A percentile compares a stretch with the other conserved stretches of the same genome.
phyloP scores from a whole-genome alignment of 192 early-diverging fungal species.

The Rhizophlyctis rosea region DNA sequence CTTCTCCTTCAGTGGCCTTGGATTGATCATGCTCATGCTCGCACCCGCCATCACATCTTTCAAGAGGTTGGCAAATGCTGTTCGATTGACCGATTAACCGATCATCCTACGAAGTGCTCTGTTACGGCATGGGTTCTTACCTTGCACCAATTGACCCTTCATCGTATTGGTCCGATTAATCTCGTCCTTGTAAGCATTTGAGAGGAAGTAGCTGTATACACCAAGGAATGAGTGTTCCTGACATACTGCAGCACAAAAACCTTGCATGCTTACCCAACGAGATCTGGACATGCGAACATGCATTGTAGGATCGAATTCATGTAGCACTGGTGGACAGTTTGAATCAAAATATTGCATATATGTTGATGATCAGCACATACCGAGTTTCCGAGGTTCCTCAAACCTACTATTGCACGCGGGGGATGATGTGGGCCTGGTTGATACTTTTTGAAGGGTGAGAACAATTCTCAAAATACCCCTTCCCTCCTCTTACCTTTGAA shows the following conservation, averaged over 20 bases:
- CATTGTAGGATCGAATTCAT: conserved; percentile 61
- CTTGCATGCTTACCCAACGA: conserved; percentile 36
- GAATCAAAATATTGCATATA: conserved; percentile 3
- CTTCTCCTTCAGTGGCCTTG: conserved; percentile 68
- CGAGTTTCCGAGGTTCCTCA: conserved; percentile 51
- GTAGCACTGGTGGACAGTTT: conserved; percentile 41
- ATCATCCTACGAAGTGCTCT: too few relatives aligned
- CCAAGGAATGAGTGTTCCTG: neutral
- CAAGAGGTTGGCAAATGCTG: conserved; percentile 35
- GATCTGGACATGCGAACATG: conserved; percentile 36
- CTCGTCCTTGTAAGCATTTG: conserved; percentile 27
- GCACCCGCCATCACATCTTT: conserved; percentile 8
- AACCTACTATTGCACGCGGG: too few relatives aligned
- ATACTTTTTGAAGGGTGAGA: too few relatives aligned
- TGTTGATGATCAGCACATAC: conserved; percentile 22
- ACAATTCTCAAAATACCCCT: too few relatives aligned
- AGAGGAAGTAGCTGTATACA: neutral
- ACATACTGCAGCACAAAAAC: neutral
- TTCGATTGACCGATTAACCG: too few relatives aligned
- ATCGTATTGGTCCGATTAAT: conserved; percentile 31
- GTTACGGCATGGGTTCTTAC: conserved; percentile 22
- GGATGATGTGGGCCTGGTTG: too few relatives aligned
- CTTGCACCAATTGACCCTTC: conserved; percentile 39
- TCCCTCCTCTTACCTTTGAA: too few relatives aligned
- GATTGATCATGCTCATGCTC: conserved; percentile 55